Conservation (phyloP, 352 stramenopile genomes). For the Globisporangium abappressorium region DNA sequence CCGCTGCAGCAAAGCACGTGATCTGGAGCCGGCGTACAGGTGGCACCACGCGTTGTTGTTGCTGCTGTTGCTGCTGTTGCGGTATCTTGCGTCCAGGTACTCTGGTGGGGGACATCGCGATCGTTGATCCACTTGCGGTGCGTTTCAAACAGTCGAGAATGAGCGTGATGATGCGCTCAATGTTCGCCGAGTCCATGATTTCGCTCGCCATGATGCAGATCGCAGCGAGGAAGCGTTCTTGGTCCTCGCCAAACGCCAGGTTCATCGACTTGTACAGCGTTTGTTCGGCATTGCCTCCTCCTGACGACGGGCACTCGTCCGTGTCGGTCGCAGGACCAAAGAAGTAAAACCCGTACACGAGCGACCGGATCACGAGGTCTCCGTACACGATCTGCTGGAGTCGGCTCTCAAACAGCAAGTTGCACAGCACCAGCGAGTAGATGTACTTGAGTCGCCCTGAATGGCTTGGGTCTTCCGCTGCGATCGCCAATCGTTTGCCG, state of each 20-base stretch:
- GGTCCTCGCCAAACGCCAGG: slow-evolving; percentile 53
- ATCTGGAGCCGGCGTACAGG: slow-evolving; percentile 39
- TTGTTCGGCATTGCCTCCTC: neutral
- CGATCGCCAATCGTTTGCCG: slow-evolving; percentile 43
- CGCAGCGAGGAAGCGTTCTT: slow-evolving; percentile 63
- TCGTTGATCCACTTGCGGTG: slow-evolving; percentile 19
- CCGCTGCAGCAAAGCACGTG: slow-evolving; percentile 42
- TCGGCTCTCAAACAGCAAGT: slow-evolving; percentile 64
- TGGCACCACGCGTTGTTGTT: slow-evolving; percentile 13
- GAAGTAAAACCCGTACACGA: slow-evolving; percentile 60
- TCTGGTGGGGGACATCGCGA: neutral
- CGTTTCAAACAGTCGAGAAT: slow-evolving; percentile 41
- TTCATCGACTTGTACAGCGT: slow-evolving; percentile 31
- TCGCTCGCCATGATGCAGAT: slow-evolving; percentile 67
- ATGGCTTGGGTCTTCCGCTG: slow-evolving; percentile 30
- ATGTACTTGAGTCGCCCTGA: slow-evolving; percentile 54
- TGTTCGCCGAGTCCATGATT: slow-evolving; percentile 54
- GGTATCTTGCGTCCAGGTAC: neutral
- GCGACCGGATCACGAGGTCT: slow-evolving; percentile 44
- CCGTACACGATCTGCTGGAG: slow-evolving; percentile 65
- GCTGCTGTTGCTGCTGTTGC: neutral
- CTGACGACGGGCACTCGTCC: slow-evolving; percentile 4
- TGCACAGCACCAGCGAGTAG: slow-evolving; percentile 60
- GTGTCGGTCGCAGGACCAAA: slow-evolving; percentile 12
- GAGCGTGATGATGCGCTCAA: slow-evolving; percentile 54